Conservation (phyloP, 352 stramenopile species). For the Phytophthora macrochlamydospora region DNA sequence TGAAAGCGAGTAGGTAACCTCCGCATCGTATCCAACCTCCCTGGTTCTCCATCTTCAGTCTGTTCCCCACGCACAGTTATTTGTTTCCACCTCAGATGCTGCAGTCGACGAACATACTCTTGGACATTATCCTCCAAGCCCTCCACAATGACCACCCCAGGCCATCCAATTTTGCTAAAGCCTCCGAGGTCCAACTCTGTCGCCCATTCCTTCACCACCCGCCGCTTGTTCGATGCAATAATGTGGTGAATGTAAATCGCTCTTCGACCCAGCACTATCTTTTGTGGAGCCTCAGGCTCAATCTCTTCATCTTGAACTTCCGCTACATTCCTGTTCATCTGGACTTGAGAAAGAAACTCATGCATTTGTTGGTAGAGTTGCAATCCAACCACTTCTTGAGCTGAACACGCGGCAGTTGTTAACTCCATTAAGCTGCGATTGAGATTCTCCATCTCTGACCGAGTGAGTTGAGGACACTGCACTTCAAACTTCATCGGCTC, state of each 20-base stretch:
- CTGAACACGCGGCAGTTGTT: constrained; percentile 20
- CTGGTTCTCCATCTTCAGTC: constrained; percentile 33
- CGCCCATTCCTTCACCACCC: constrained; percentile 76
- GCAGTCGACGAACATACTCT: constrained; percentile 75
- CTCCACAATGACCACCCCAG: constrained; percentile 78
- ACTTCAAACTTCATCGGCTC: constrained; percentile 48
- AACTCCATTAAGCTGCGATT: constrained; percentile 41
- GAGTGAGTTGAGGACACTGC: constrained; percentile 52
- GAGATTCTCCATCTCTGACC: constrained; percentile 44
- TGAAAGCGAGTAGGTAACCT: constrained; percentile 49
- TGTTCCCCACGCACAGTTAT: constrained; percentile 82
- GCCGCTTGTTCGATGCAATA: constrained; percentile 73
- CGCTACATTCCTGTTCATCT: background rate
- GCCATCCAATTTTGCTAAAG: constrained; percentile 86
- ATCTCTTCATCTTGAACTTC: constrained; percentile 6
- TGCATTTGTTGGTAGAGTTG: constrained; percentile 73
- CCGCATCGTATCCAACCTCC: constrained; percentile 36
- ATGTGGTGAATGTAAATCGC: constrained; percentile 90
- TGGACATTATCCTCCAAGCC: constrained; percentile 53
- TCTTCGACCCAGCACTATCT: constrained; percentile 53
- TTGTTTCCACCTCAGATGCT: constrained; percentile 83
- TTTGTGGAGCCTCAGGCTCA: background rate
- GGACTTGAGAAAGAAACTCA: constrained; percentile 46
- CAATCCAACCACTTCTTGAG: constrained; percentile 54
- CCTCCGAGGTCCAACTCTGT: constrained; percentile 66